A percentile compares a stretch with the other conserved stretches of the same genome.
phyloP scores from a whole-genome alignment of 106 monocot genomes.

The Allium sativum region DNA sequence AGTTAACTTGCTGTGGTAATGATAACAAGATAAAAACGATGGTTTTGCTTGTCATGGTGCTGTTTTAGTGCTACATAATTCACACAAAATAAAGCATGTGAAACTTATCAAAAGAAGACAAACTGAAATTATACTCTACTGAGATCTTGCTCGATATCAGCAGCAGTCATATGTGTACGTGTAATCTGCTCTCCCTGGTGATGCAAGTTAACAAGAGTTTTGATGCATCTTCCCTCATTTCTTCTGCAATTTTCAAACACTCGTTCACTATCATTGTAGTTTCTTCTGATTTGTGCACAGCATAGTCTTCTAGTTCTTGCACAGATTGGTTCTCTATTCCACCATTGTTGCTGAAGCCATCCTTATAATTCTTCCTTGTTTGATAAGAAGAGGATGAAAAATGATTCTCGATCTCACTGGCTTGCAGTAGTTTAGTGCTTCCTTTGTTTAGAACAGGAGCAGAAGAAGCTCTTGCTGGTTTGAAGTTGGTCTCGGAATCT shows the following conservation, averaged over 20 bases:
- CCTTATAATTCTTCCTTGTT: slow-evolving; percentile 29
- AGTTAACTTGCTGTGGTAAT: no score
- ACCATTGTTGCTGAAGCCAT: slow-evolving; percentile 35
- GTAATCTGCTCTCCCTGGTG: slow-evolving; percentile 88
- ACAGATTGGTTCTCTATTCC: slow-evolving; percentile 67
- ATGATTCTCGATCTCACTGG: slow-evolving; percentile 17
- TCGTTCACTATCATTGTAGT: slow-evolving; percentile 58
- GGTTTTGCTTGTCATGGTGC: no score
- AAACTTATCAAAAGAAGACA: no score
- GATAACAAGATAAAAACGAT: no score
- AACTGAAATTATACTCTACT: slow-evolving; percentile 56
- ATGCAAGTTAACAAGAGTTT: slow-evolving; percentile 64
- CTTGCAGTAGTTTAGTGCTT: slow-evolving; percentile 8
- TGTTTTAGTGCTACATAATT: no score
- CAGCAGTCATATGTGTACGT: slow-evolving; percentile 51
- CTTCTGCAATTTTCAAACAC: slow-evolving; percentile 74
- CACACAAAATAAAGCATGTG: no score
- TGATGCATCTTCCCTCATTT: slow-evolving; percentile 73
- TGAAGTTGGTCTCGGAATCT: slow-evolving; percentile 29
- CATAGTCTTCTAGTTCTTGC: slow-evolving; percentile 76
- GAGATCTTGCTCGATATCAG: slow-evolving; percentile 67
- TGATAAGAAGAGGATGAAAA: slow-evolving; percentile 16
- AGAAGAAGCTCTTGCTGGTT: slow-evolving; percentile 22
- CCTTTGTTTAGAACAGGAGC: slow-evolving; percentile 11
- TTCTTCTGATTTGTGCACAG: slow-evolving; percentile 66